A percentile compares a stretch with the other conserved stretches of the same genome.
Conservation (phyloP, 2,329 filamentous ascomycete genomes). For the Aspergillus neotritici region DNA sequence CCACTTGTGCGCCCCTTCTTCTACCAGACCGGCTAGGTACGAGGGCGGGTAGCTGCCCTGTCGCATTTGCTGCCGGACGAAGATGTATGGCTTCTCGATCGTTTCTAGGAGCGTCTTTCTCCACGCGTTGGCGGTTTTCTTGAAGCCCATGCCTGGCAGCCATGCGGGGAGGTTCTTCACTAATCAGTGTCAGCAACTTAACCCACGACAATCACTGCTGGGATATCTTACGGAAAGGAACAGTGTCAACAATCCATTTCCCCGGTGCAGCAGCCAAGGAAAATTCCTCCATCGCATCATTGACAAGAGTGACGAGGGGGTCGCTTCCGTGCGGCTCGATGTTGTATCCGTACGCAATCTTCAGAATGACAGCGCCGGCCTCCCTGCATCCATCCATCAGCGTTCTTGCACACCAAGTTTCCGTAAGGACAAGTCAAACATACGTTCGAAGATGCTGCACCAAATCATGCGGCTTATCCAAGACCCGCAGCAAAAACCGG, state of each 20-base stretch:
- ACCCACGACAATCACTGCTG: not conserved
- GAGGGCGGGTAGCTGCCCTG: slow-evolving; percentile 29
- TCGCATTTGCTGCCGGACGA: slow-evolving; percentile 39
- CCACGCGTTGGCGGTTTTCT: slow-evolving; percentile 34
- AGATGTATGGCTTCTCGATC: slow-evolving; percentile 39
- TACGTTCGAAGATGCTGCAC: slow-evolving; percentile 37
- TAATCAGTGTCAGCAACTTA: slow-evolving; percentile 2
- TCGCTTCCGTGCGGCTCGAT: slow-evolving; percentile 19
- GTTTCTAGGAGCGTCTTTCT: slow-evolving; percentile 22
- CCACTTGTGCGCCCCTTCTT: slow-evolving; percentile 19
- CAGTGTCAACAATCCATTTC: slow-evolving; percentile 42
- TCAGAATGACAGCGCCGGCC: slow-evolving; percentile 37
- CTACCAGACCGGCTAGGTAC: slow-evolving; percentile 38
- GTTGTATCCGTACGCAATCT: slow-evolving; percentile 35
- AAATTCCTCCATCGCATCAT: slow-evolving; percentile 38
- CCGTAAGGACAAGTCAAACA: slow-evolving; percentile 5
- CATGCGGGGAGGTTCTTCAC: slow-evolving; percentile 38
- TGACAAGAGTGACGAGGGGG: slow-evolving; percentile 39
- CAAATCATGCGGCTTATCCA: slow-evolving; percentile 36
- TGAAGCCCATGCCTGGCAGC: slow-evolving; percentile 44
- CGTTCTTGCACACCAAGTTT: not conserved
- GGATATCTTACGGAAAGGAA: slow-evolving; percentile 29
- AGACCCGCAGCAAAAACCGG: slow-evolving; percentile 39
- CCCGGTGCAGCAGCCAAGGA: slow-evolving; percentile 37
- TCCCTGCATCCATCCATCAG: slow-evolving; percentile 14